Base-by-base conservation (phyloP, 1,284 basidiomycete species). In the Meira miltonrushii region DNA sequence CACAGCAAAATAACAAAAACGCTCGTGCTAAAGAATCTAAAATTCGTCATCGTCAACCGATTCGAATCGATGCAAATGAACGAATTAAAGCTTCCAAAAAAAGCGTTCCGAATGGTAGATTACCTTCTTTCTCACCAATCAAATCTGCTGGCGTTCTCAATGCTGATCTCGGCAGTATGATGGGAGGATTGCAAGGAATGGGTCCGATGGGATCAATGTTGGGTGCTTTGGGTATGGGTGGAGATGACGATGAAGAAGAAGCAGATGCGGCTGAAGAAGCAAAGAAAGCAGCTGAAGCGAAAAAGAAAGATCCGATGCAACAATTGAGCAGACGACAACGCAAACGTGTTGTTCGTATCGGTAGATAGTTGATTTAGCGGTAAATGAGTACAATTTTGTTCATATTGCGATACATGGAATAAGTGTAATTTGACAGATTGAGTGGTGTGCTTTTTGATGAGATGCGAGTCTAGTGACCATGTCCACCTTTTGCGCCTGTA, bases 201-300 rank as follows among this genome's bases (percentile, higher is more conserved):
- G 72, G 71, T 13, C 68, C 72, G 1, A 57, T 77, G 7, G 72
- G 70, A 23, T 67, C 66, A 21, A 77, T 77, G 74, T 65, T 77
- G 17, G 67, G 74, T 46, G 58, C 61, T 25, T 65, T 77, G 67
- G 71, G 72, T 25, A 53, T 74, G 8, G 74, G 69, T 9, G 73
- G 71, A n/a, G 69, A 70, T 12, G 68, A 67, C 12, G 73, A 74
- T 17, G 68, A 67, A 9, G 64, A 66, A 9, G 66, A 71, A 19
- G 68, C 59, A 17, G 66, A 66, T 15, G 58, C 21, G 54, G 54
- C 19, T 21, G 13, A 17, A n/a, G 50, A 43, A 48, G 17, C 11
- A 41, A 6, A 44, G 19, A 43, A 37, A 19, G 28, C 17, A 49
- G 23, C 48, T 50, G 53, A 57, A 41, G 13, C 56, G 4, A 59